Evolutionary conservation across 108 stramenopile genomes (phyloP).

Genomic region (Skeletonema menzelii): DNA sequence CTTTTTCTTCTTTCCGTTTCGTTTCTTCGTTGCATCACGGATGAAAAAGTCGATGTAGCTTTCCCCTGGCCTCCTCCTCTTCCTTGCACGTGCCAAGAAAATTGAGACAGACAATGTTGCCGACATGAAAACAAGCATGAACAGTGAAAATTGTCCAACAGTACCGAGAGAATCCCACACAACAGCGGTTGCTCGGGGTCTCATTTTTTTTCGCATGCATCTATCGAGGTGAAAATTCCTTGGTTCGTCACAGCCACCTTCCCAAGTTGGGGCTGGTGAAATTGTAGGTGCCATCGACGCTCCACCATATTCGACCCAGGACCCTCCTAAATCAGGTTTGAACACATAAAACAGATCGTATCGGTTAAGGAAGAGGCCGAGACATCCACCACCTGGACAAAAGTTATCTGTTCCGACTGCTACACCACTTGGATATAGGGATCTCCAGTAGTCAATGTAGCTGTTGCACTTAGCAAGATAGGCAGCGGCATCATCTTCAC

Average conservation of each 20-base stretch:
- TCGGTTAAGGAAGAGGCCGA: conserved; percentile 84
- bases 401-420: conserved; percentile 83
- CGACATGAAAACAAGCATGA: conserved; percentile 82
- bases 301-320: conserved; percentile 88
- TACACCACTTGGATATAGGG: conserved; percentile 81
- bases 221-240: conserved; percentile 83
- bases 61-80: conserved; percentile 81
- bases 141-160: conserved; percentile 78
- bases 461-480: conserved; percentile 76
- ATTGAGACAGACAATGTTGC: conserved; percentile 78
- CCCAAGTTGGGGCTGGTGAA: conserved; percentile 87
- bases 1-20: conserved; percentile 55
- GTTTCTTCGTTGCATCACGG: conserved; percentile 67
- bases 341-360: conserved; percentile 88
- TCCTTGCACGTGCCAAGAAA: conserved; percentile 81
- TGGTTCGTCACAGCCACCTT: conserved; percentile 84
- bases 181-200: conserved; percentile 69
- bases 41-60: conserved; percentile 84
- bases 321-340: conserved; percentile 83
- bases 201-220: conserved; percentile 74
- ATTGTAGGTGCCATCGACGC: conserved; percentile 78
- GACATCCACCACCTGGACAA: conserved; percentile 73
- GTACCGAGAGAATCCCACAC: conserved; percentile 86
- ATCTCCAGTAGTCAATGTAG: conserved; percentile 89
- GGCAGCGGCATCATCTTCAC: conserved; percentile 70